phyloP scores from a whole-genome alignment of 176 grass and related monocot genomes.

The Panicum miliaceum region DNA sequence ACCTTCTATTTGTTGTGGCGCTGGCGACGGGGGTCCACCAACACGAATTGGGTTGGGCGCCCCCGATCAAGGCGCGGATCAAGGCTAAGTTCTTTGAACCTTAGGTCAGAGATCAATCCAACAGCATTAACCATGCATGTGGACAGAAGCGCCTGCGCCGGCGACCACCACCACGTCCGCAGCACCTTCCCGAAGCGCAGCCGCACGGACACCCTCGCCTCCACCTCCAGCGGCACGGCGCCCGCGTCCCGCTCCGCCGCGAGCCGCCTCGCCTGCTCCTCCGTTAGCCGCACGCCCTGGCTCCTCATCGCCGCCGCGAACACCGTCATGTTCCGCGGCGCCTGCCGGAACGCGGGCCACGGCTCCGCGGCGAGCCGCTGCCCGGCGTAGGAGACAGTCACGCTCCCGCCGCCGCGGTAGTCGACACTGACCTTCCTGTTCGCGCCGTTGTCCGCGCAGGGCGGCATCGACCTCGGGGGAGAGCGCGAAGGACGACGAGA shows the following conservation, averaged over 20 bases:
- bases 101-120: too few relatives aligned
- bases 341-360: slow-evolving; percentile 77
- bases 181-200: slow-evolving; percentile 58
- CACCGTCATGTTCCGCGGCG: slow-evolving; percentile 67
- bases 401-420: slow-evolving; percentile 61
- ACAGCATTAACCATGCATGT: too few relatives aligned
- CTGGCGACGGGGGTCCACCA: too few relatives aligned
- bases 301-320: slow-evolving; percentile 41
- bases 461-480: slow-evolving; percentile 45
- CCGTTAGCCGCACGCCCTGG: slow-evolving; percentile 35
- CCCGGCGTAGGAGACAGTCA: slow-evolving; percentile 54
- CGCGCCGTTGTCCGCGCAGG: slow-evolving; percentile 60
- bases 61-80: too few relatives aligned
- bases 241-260: slow-evolving; percentile 19
- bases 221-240: slow-evolving; percentile 59
- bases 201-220: slow-evolving; percentile 48
- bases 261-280: slow-evolving; percentile 12
- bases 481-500: not conserved
- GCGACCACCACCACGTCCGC: slow-evolving; percentile 74
- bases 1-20: too few relatives aligned
- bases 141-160: too few relatives aligned
- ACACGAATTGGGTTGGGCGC: too few relatives aligned
- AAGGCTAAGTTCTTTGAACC: too few relatives aligned
- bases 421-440: slow-evolving; percentile 67
- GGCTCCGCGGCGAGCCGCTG: slow-evolving; percentile 45